Evolutionary conservation across 2,329 filamentous ascomycete species (phyloP).

Genomic region (Pseudogymnoascus sp.): DNA sequence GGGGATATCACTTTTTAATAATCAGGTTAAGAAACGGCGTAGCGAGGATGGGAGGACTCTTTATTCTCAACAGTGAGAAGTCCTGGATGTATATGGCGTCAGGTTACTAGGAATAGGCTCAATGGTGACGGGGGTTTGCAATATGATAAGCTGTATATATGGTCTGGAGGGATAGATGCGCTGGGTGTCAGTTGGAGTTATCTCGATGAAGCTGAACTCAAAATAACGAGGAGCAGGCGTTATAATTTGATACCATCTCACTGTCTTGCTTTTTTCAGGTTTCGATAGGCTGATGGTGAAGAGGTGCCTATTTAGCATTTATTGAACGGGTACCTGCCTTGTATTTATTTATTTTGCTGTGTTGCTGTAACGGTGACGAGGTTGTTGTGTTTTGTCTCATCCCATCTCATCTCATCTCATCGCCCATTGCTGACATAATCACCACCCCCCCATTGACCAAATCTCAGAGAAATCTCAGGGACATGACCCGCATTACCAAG

Average conservation of each 20-base stretch:
- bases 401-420: not conserved
- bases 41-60: not conserved
- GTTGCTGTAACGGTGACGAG: not conserved
- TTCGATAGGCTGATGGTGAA: not conserved
- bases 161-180: not conserved
- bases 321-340: not conserved
- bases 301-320: not conserved
- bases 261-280: not conserved
- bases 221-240: not conserved
- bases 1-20: conserved; percentile 4
- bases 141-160: conserved; percentile 5
- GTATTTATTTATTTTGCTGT: not conserved
- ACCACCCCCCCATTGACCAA: not conserved
- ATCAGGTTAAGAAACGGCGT: not conserved
- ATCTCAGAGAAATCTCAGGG: not conserved
- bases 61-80: not conserved
- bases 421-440: not conserved
- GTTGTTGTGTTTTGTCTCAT: not conserved
- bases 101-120: not conserved
- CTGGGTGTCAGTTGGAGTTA: not conserved
- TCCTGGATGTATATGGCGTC: not conserved
- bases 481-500: not conserved
- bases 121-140: not conserved
- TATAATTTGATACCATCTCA: conserved; percentile 1
- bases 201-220: not conserved